Percentiles rank a stretch among this genome's conserved stretches.
These are phyloP conservation scores for Fusarium albidum DNA, from an alignment of 2,329 filamentous ascomycete species.

Conservation along the genomic window DNA sequence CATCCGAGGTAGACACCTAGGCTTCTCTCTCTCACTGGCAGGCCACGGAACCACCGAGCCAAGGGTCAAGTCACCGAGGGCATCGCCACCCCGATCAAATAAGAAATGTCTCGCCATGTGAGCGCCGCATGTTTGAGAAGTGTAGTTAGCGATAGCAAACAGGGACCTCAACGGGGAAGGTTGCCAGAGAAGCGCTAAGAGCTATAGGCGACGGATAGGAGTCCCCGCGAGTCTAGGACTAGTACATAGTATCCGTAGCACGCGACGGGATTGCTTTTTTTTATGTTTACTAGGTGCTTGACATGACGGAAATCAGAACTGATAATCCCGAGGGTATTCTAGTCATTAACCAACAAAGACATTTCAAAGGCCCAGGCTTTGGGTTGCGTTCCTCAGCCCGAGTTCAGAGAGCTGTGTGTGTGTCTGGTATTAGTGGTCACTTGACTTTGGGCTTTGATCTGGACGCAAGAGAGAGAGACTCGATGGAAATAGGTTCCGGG, in stretches of 20 bases:
- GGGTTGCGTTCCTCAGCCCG: background rate
- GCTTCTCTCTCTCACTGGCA: too few species aligned
- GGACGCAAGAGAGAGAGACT: background rate
- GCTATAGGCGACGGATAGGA: background rate
- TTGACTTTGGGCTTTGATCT: background rate
- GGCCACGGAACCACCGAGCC: background rate
- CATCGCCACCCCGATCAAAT: background rate
- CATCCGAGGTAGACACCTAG: too few species aligned
- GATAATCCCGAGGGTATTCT: background rate
- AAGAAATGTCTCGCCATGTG: constrained; percentile 12
- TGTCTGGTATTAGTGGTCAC: too few species aligned
- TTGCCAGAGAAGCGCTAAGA: background rate
- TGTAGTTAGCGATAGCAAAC: background rate
- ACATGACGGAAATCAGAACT: background rate
- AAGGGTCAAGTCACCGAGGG: background rate
- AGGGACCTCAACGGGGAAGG: background rate
- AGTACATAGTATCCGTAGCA: too few species aligned
- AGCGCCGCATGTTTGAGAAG: background rate
- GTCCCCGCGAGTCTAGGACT: background rate
- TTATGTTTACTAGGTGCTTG: too few species aligned
- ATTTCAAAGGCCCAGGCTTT: background rate
- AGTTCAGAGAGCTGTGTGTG: background rate
- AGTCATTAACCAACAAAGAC: background rate
- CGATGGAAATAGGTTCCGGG: background rate
- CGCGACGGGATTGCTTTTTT: constrained; percentile 4